Percentiles rank a stretch among this genome's conserved stretches.
Conservation (phyloP, 805 yeast genomes). For the Yarrowia osloensis region DNA sequence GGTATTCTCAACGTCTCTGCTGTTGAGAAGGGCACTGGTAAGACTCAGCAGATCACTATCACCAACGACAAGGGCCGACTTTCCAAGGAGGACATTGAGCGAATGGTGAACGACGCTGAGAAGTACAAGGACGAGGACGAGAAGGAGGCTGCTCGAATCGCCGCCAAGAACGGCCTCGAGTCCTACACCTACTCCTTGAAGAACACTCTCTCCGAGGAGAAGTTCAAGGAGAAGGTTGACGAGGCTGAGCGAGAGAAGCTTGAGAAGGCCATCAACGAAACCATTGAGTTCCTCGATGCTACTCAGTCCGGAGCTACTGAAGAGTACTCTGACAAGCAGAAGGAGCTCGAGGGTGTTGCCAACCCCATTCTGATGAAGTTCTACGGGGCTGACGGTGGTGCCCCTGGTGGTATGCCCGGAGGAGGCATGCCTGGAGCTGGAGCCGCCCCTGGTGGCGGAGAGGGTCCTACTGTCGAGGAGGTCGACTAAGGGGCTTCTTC, state of each 20-base stretch:
- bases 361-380: conserved; percentile 5
- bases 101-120: conserved; percentile 5
- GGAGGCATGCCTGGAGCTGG: conserved; percentile 32
- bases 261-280: conserved; percentile 77
- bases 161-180: conserved; percentile 90
- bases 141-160: conserved; percentile 88
- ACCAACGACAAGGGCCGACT: conserved; percentile 7
- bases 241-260: conserved; percentile 68
- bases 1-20: conserved; percentile 97
- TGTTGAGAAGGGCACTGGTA: conserved; percentile 97
- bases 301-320: neutral
- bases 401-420: conserved; percentile 59
- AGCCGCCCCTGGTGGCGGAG: conserved; percentile 6
- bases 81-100: conserved; percentile 1
- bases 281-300: conserved; percentile 56
- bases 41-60: conserved; percentile 84
- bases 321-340: neutral
- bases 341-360: conserved; percentile 1
- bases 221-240: conserved; percentile 48
- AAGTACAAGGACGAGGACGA: conserved; percentile 50
- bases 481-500: neutral
- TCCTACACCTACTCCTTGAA: neutral
- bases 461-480: conserved; percentile 5
- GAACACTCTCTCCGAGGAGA: neutral
- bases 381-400: conserved; percentile 46